Conservation (phyloP, 1,284 basidiomycete genomes). For the Trichosporon asahii region DNA sequence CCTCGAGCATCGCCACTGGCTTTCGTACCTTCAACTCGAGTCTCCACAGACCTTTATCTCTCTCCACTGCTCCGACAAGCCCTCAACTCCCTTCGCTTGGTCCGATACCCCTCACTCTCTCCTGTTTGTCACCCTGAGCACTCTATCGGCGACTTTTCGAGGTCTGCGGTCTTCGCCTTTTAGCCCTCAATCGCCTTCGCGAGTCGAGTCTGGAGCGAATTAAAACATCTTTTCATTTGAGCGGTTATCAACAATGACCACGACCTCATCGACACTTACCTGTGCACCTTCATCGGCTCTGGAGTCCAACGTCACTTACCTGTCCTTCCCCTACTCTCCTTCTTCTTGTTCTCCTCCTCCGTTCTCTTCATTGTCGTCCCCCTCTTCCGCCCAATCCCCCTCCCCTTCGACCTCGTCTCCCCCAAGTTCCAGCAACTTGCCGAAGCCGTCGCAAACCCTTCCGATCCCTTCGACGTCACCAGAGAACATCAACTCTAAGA, state of each 20-base stretch:
- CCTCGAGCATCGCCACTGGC: conserved; percentile 5
- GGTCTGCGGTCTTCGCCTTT: not conserved
- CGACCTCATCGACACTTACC: not conserved
- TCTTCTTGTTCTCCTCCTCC: not conserved
- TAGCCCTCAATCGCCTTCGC: not conserved
- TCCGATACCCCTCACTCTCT: not conserved
- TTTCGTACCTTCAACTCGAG: conserved; percentile 1
- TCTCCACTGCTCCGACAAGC: not conserved
- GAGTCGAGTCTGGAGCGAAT: not conserved
- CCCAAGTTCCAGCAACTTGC: not conserved
- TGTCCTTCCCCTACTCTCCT: not conserved
- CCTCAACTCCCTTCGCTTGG: not conserved
- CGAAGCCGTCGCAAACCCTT: not conserved
- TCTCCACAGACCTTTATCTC: not conserved
- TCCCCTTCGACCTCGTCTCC: not conserved
- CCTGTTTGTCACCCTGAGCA: not conserved
- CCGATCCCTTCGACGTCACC: not conserved
- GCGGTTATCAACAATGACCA: not conserved
- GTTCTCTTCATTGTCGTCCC: not conserved
- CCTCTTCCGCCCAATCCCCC: not conserved
- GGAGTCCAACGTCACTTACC: not conserved
- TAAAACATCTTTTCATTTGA: not conserved
- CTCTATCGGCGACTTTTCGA: not conserved
- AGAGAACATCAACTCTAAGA: not conserved
- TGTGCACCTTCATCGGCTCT: not conserved